Conservation (phyloP, 768 basidiomycete species). For the Myochromella boudieri region DNA sequence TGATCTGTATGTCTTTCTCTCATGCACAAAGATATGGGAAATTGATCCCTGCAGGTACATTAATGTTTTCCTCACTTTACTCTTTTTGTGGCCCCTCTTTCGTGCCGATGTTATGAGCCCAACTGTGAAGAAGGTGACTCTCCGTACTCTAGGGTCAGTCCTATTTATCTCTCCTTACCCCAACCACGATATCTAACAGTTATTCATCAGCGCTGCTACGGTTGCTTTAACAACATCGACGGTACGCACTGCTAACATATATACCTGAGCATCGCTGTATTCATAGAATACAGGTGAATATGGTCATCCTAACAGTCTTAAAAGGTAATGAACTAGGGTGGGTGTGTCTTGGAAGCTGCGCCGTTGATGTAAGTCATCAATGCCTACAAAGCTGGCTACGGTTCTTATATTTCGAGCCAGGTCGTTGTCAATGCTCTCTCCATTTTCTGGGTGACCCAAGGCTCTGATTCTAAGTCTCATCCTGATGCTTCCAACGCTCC, state of each 20-base stretch:
- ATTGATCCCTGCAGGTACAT: constrained; percentile 1
- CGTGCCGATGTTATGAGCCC: constrained; percentile 31
- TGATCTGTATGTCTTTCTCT: constrained; percentile 37
- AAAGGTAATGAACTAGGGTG: constrained; percentile 47
- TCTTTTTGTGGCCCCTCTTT: constrained; percentile 49
- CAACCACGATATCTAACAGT: neutral
- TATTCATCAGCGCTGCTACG: constrained; percentile 25
- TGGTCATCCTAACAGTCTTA: constrained; percentile 42
- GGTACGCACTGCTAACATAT: constrained; percentile 17
- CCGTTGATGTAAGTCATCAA: constrained; percentile 27
- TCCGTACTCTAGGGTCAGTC: constrained; percentile 44
- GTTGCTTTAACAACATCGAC: constrained; percentile 50
- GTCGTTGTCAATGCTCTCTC: constrained; percentile 47
- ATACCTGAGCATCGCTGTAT: neutral
- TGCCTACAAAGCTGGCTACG: neutral
- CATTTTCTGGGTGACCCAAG: constrained; percentile 47
- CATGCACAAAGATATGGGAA: neutral
- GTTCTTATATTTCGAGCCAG: constrained; percentile 19
- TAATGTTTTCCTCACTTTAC: constrained; percentile 27
- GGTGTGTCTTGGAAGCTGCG: constrained; percentile 45
- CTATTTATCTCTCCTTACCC: neutral
- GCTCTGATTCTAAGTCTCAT: constrained; percentile 1
- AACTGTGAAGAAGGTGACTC: constrained; percentile 35
- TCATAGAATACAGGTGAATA: constrained; percentile 30
- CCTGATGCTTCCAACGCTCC: neutral